Conservation (phyloP, 768 basidiomycete species). For the Amanita subjunquillea region DNA sequence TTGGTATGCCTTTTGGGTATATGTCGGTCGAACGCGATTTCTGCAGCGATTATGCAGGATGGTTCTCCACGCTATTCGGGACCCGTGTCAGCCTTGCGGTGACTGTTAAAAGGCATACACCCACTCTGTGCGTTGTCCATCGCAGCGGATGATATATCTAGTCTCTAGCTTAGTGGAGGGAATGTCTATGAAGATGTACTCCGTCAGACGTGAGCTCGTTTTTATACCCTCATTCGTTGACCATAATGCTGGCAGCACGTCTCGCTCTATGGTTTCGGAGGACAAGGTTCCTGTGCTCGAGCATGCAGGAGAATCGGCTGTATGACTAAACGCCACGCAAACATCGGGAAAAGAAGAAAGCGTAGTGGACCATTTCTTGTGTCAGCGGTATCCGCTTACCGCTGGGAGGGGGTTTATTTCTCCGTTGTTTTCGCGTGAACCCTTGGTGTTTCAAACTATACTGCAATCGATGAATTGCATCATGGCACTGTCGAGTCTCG, state of each 20-base stretch:
- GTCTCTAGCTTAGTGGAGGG: background rate
- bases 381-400: background rate
- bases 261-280: background rate
- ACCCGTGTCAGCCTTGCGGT: background rate
- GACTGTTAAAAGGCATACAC: background rate
- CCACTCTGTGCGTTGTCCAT: background rate
- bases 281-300: background rate
- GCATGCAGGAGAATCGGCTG: background rate
- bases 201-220: background rate
- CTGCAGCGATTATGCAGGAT: constrained; percentile 3
- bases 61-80: background rate
- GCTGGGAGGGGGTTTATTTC: background rate
- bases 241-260: background rate
- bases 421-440: background rate
- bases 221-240: background rate
- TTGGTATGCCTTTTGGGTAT: background rate
- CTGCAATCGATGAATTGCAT: background rate
- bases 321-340: background rate
- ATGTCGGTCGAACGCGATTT: background rate
- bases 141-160: background rate
- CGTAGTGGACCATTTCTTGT: background rate
- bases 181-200: background rate
- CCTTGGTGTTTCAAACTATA: background rate
- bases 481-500: background rate
- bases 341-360: background rate